phyloP scores from a whole-genome alignment of 2,329 filamentous ascomycete species.

The Sporothrix mexicana region DNA sequence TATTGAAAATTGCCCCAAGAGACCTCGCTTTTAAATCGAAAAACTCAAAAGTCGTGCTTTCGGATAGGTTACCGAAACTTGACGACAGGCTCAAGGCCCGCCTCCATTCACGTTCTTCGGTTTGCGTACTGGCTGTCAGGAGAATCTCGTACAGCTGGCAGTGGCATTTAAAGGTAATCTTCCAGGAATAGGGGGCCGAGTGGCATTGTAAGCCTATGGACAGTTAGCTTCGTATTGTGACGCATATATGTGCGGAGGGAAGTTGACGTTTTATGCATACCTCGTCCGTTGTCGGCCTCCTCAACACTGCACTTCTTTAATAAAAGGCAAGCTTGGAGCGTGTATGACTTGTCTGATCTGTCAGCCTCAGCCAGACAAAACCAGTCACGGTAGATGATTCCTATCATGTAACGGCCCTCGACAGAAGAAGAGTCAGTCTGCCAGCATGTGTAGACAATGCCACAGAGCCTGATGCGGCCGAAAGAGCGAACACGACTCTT shows the following conservation, averaged over 20 bases:
- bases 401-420: constrained; percentile 82
- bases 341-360: constrained; percentile 70
- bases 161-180: constrained; percentile 79
- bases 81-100: constrained; percentile 56
- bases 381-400: constrained; percentile 80
- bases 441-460: constrained; percentile 82
- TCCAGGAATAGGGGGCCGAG: constrained; percentile 88
- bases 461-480: constrained; percentile 81
- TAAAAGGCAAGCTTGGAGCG: constrained; percentile 75
- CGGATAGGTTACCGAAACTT: constrained; percentile 53
- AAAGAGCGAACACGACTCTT: constrained; percentile 76
- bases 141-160: constrained; percentile 83
- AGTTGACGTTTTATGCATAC: constrained; percentile 49
- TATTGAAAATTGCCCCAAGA: constrained; percentile 76
- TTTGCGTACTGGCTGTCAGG: constrained; percentile 81
- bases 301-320: constrained; percentile 70
- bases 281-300: constrained; percentile 75
- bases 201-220: constrained; percentile 80
- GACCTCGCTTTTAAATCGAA: constrained; percentile 73
- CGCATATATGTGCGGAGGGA: no score
- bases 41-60: constrained; percentile 63
- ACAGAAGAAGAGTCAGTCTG: constrained; percentile 69
- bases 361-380: constrained; percentile 75
- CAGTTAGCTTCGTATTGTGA: constrained; percentile 18
- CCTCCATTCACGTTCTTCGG: constrained; percentile 83